Conservation (phyloP, 371 early-diverging fungal genomes). For the Apophysomyces variabilis region DNA sequence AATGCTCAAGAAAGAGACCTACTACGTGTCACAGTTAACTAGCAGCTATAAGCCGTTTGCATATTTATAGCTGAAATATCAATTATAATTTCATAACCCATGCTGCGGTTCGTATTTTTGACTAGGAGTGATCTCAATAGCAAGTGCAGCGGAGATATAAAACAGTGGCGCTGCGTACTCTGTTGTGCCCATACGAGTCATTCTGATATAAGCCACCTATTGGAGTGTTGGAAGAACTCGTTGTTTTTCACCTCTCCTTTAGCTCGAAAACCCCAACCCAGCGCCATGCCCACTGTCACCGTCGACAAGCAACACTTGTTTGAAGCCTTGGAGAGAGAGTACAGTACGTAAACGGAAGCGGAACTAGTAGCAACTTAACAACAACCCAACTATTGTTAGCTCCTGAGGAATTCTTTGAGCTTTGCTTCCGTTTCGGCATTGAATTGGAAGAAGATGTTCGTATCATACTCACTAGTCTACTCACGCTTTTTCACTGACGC, state of each 20-base stretch:
- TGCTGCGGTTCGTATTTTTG: too few species aligned
- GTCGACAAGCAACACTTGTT: constrained; percentile 91
- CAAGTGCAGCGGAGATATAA: too few species aligned
- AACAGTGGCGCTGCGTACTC: too few species aligned
- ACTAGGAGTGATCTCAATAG: too few species aligned
- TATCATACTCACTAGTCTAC: constrained; percentile 11
- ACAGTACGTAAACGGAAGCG: constrained; percentile 61
- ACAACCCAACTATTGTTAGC: constrained; percentile 40
- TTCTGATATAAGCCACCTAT: constrained; percentile 2
- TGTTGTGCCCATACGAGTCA: too few species aligned
- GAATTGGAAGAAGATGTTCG: constrained; percentile 98
- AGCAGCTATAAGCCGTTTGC: too few species aligned
- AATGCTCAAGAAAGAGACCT: too few species aligned
- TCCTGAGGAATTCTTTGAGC: constrained; percentile 91
- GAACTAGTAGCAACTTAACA: background rate
- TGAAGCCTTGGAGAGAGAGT: constrained; percentile 77
- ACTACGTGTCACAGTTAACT: too few species aligned
- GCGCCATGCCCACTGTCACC: constrained; percentile 91
- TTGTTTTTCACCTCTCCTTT: background rate
- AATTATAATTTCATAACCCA: too few species aligned
- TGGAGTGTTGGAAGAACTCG: background rate
- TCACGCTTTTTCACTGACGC: constrained; percentile 20
- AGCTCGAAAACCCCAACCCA: background rate
- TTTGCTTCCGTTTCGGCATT: constrained; percentile 99
- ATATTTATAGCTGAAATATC: too few species aligned